Evolutionary conservation across 192 early-diverging fungal genomes (phyloP).

Genomic region (Coemansia sp.): DNA sequence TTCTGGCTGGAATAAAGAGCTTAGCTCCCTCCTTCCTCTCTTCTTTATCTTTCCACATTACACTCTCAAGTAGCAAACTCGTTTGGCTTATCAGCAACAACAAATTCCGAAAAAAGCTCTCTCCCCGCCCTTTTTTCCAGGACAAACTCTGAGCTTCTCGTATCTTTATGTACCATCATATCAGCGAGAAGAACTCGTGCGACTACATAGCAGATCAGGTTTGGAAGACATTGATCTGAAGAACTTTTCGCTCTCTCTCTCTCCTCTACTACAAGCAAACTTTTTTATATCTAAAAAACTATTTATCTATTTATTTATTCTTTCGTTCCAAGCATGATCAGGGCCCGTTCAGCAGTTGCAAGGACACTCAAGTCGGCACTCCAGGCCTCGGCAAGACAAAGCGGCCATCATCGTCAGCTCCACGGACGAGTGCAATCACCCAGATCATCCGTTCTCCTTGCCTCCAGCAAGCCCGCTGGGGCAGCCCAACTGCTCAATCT

Average conservation of each 20-base stretch:
- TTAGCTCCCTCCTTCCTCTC: background rate
- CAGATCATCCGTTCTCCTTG: background rate
- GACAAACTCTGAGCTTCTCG: background rate
- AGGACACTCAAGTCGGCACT: slow-evolving; percentile 5
- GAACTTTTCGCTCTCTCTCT: background rate
- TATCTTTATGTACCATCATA: slow-evolving; percentile 40
- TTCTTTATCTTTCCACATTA: background rate
- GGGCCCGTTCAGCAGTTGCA: slow-evolving; percentile 22
- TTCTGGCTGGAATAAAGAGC: background rate
- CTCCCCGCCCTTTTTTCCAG: background rate
- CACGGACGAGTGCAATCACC: background rate
- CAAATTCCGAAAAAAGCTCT: background rate
- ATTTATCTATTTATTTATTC: slow-evolving; percentile 6
- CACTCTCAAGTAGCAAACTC: too few relatives aligned
- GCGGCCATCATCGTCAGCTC: slow-evolving; percentile 2
- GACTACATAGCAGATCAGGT: slow-evolving; percentile 56
- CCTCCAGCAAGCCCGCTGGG: background rate
- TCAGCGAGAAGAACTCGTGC: slow-evolving; percentile 49
- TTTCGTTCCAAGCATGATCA: slow-evolving; percentile 24
- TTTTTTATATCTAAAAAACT: too few relatives aligned
- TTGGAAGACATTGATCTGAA: slow-evolving; percentile 52
- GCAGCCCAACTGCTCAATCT: background rate
- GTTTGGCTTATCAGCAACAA: too few relatives aligned
- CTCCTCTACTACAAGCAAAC: too few relatives aligned
- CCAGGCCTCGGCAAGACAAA: background rate